These are phyloP conservation scores for Plantago ovata DNA, from an alignment of 257 asterid genomes.

Conservation along the genomic window DNA sequence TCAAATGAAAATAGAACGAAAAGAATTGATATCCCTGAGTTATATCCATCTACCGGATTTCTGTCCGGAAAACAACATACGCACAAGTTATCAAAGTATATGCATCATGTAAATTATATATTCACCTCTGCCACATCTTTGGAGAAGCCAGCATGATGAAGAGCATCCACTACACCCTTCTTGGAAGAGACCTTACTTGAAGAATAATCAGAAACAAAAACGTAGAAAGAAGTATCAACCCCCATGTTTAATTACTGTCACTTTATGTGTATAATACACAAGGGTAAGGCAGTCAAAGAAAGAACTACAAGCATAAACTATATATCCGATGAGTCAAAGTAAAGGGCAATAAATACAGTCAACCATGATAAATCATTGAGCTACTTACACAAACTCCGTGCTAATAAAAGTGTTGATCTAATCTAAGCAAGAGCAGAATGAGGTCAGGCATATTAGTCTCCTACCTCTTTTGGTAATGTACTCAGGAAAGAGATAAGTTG, in stretches of 20 bases:
- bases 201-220: constrained; percentile 31
- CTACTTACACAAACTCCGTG: background rate
- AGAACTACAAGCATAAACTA: background rate
- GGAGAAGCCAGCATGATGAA: constrained; percentile 76
- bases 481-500: constrained; percentile 77
- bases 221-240: constrained; percentile 1
- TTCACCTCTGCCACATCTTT: constrained; percentile 92
- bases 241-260: too few relatives aligned
- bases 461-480: constrained; percentile 67
- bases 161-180: constrained; percentile 65
- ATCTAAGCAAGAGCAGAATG: constrained; percentile 5
- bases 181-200: constrained; percentile 87
- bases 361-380: background rate
- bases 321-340: background rate
- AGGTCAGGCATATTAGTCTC: background rate
- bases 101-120: constrained; percentile 2
- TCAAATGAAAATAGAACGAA: constrained; percentile 1
- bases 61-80: background rate
- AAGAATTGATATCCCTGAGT: background rate
- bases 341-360: background rate
- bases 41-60: constrained; percentile 5
- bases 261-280: too few relatives aligned
- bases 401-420: constrained; percentile 5
- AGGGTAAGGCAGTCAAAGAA: background rate
- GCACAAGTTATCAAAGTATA: background rate